A percentile compares a stretch with the other conserved stretches of the same genome.
These are phyloP conservation scores for Boletus patriciae DNA, from an alignment of 768 basidiomycete genomes.

Conservation along the genomic window DNA sequence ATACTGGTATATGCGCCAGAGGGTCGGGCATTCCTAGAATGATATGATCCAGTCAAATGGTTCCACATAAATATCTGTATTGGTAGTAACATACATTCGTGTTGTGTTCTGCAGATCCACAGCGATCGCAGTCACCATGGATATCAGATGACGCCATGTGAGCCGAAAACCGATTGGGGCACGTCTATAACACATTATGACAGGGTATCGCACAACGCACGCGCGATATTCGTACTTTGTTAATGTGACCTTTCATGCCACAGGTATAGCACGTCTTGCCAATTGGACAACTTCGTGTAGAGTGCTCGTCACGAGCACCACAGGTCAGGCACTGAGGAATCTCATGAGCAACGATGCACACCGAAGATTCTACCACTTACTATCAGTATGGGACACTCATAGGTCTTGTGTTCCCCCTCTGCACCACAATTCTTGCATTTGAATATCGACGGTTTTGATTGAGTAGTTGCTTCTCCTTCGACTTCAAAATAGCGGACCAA, in stretches of 20 bases:
- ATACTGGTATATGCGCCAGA: constrained; percentile 81
- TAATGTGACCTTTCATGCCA: constrained; percentile 83
- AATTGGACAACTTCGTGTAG: constrained; percentile 74
- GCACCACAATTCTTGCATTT: constrained; percentile 79
- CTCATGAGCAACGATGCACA: neutral
- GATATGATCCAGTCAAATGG: neutral
- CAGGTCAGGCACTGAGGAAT: constrained; percentile 69
- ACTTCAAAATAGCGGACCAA: constrained; percentile 67
- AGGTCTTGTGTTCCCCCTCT: constrained; percentile 67
- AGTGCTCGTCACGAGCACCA: constrained; percentile 77
- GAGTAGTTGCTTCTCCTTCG: constrained; percentile 37
- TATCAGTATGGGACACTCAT: constrained; percentile 68
- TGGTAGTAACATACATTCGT: constrained; percentile 50
- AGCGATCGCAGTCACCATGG: constrained; percentile 63
- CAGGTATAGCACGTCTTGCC: constrained; percentile 79
- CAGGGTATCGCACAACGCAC: neutral
- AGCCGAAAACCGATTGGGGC: constrained; percentile 57
- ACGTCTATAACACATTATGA: constrained; percentile 46
- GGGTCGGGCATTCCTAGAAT: constrained; percentile 74
- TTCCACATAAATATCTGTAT: neutral
- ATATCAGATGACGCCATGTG: constrained; percentile 16
- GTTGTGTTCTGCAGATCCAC: constrained; percentile 62
- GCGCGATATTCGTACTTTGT: constrained; percentile 41
- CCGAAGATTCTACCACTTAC: constrained; percentile 42
- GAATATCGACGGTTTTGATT: constrained; percentile 44